Evolutionary conservation across 345 rosid genomes (phyloP).

Genomic region (Dimocarpus longan): DNA sequence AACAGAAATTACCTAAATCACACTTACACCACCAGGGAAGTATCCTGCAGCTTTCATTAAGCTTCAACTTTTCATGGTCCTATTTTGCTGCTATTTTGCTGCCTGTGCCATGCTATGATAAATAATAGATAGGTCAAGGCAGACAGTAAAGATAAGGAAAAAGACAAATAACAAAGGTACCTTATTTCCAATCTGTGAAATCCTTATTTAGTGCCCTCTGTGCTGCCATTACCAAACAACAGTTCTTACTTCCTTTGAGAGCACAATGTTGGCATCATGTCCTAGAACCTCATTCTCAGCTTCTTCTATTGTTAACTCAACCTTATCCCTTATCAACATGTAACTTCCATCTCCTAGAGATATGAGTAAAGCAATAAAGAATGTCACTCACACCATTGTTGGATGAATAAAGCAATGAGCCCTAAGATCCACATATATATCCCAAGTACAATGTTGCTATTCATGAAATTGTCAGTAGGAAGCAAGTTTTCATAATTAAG

Average conservation of each 20-base stretch:
- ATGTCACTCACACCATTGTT: too few species aligned
- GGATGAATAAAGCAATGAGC: too few species aligned
- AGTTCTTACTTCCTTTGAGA: constrained; percentile 37
- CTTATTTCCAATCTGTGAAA: constrained; percentile 13
- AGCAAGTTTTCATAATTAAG: too few species aligned
- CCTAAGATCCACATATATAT: too few species aligned
- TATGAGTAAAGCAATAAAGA: too few species aligned
- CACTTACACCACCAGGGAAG: not conserved
- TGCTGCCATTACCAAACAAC: constrained; percentile 41
- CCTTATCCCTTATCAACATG: constrained; percentile 30
- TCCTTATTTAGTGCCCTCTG: constrained; percentile 39
- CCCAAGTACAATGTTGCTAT: too few species aligned
- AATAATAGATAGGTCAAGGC: not conserved
- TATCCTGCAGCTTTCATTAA: not conserved
- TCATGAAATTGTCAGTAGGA: too few species aligned
- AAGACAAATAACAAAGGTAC: not conserved
- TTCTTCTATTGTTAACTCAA: constrained; percentile 40
- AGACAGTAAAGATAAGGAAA: not conserved
- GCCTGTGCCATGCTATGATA: constrained; percentile 15
- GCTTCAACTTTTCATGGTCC: constrained; percentile 36
- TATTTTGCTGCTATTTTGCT: constrained; percentile 33
- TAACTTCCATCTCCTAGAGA: too few species aligned
- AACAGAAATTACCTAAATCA: not conserved
- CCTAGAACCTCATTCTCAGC: constrained; percentile 37
- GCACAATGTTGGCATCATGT: constrained; percentile 31